These are phyloP conservation scores for Leccinum olivaceopallidum DNA, from an alignment of 768 basidiomycete genomes.

Conservation along the genomic window DNA sequence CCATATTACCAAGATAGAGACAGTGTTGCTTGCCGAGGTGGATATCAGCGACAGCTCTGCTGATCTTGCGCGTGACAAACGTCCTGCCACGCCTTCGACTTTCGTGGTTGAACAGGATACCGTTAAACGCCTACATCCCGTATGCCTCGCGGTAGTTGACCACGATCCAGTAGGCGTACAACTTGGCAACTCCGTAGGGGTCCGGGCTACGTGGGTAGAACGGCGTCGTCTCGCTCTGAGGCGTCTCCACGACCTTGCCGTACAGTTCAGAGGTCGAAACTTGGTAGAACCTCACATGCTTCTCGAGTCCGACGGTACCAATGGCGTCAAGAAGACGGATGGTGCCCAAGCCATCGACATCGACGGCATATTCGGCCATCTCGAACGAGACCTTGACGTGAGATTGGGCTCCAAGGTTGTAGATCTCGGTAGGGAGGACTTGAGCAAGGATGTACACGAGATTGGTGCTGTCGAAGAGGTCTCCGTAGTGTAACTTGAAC, in stretches of 20 bases:
- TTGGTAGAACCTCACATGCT: slow-evolving; percentile 94
- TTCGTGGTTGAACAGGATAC: slow-evolving; percentile 98
- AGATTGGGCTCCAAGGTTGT: slow-evolving; percentile 96
- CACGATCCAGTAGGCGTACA: slow-evolving; percentile 90
- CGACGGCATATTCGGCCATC: slow-evolving; percentile 98
- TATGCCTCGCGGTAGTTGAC: slow-evolving; percentile 95
- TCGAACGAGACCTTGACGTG: slow-evolving; percentile 99
- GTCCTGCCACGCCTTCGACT: slow-evolving; percentile 92
- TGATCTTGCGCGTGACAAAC: slow-evolving; percentile 95
- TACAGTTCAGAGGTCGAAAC: slow-evolving; percentile 97
- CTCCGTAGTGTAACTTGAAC: slow-evolving; percentile 88
- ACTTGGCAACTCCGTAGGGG: slow-evolving; percentile 87
- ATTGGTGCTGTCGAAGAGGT: slow-evolving; percentile 95
- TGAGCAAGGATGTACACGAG: slow-evolving; percentile 95
- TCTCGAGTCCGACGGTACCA: slow-evolving; percentile 92
- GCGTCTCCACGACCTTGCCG: slow-evolving; percentile 94
- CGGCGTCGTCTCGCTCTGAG: slow-evolving; percentile 93
- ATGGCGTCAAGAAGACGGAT: slow-evolving; percentile 95
- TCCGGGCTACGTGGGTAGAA: slow-evolving; percentile 95
- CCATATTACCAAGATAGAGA: slow-evolving; percentile 92
- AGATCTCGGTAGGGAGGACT: slow-evolving; percentile 93
- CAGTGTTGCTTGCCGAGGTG: slow-evolving; percentile 84
- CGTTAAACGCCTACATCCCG: slow-evolving; percentile 95
- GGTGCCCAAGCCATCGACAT: slow-evolving; percentile 94
- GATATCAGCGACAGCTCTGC: slow-evolving; percentile 92